Evolutionary conservation across 306 rosid genomes (phyloP).

Genomic region (barrel medic (Medicago truncatula)): MtrunA17r5.0-ANR NC_053049.1:45985501-45986000

Average conservation of each 20-base stretch:
- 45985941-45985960: constrained; percentile 70
- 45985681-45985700: constrained; percentile 96
- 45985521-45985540: constrained; percentile 49
- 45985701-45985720: constrained; percentile 75
- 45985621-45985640: constrained; percentile 83
- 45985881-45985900: constrained; percentile 97
- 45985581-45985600: constrained; percentile 66
- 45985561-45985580: constrained; percentile 52
- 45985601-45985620: constrained; percentile 57
- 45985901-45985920: constrained; percentile 86
- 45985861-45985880: constrained; percentile 79
- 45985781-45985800: not conserved
- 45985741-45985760: constrained; percentile 59
- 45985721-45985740: constrained; percentile 96
- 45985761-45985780: constrained; percentile 40
- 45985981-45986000: constrained; percentile 66
- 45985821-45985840: constrained; percentile 20
- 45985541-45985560: constrained; percentile 29
- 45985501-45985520: constrained; percentile 41
- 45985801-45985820: constrained; percentile 10
- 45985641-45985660: constrained; percentile 79
- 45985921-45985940: constrained; percentile 78
- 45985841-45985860: constrained; percentile 67
- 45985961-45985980: constrained; percentile 65
- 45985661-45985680: constrained; percentile 87